These are phyloP conservation scores for Trametes elegans DNA, from an alignment of 768 basidiomycete genomes.

Conservation along the genomic window DNA sequence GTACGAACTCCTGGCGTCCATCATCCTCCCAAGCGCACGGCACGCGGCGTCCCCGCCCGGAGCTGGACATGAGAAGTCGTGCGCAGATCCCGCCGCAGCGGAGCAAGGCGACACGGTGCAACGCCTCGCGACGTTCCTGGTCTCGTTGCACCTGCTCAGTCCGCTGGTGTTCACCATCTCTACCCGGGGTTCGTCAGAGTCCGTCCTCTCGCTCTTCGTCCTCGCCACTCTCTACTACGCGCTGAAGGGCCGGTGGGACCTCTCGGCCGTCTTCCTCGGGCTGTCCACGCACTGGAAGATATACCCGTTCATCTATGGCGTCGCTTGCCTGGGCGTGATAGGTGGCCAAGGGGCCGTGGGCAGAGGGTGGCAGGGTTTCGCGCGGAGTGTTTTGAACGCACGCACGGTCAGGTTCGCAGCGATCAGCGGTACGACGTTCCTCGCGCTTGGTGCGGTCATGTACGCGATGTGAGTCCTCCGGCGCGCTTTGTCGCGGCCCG, in stretches of 20 bases:
- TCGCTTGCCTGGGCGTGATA: conserved; percentile 66
- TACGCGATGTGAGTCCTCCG: conserved; percentile 70
- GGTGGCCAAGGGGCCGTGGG: conserved; percentile 24
- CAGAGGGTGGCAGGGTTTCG: conserved; percentile 27
- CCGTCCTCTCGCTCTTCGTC: conserved; percentile 78
- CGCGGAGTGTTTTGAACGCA: conserved; percentile 44
- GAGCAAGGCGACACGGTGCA: background rate
- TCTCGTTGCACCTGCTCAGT: conserved; percentile 80
- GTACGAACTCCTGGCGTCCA: conserved; percentile 53
- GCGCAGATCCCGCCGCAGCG: background rate
- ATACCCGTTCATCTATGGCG: conserved; percentile 89
- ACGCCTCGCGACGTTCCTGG: conserved; percentile 52
- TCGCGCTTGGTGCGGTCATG: conserved; percentile 55
- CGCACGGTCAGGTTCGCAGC: conserved; percentile 61
- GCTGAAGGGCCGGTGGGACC: conserved; percentile 55
- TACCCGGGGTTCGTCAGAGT: conserved; percentile 94
- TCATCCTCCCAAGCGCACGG: conserved; percentile 40
- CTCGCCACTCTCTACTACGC: conserved; percentile 64
- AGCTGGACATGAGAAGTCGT: background rate
- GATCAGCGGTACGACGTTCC: conserved; percentile 70
- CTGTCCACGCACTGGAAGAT: conserved; percentile 95
- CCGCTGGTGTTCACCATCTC: conserved; percentile 96
- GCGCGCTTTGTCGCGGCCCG: too few relatives aligned
- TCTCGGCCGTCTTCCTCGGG: conserved; percentile 73
- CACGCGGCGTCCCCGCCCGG: background rate